A percentile compares a stretch with the other conserved stretches of the same genome.
Conservation (phyloP, 106 monocot species). For the Narthecium ossifragum region DNA sequence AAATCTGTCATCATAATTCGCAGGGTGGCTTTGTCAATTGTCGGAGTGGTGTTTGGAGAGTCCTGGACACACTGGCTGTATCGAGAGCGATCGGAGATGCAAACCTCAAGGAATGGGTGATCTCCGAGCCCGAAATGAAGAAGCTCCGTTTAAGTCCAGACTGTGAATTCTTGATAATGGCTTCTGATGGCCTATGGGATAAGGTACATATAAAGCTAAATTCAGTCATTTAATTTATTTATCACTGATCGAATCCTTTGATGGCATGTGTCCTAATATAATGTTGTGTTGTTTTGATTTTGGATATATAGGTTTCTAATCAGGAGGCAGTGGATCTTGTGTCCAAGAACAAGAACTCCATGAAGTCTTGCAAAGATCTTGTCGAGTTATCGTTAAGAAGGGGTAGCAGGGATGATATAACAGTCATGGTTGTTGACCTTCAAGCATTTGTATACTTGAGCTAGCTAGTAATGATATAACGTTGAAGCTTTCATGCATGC, state of each 20-base stretch:
- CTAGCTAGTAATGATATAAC: no score
- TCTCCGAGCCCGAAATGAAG: slow-evolving; percentile 52
- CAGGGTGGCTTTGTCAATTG: slow-evolving; percentile 74
- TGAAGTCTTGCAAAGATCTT: slow-evolving; percentile 50
- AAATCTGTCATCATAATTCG: no score
- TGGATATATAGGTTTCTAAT: slow-evolving; percentile 48
- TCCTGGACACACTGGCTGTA: slow-evolving; percentile 59
- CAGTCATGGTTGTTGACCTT: slow-evolving; percentile 72
- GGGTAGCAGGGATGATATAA: slow-evolving; percentile 64
- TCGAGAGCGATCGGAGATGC: slow-evolving; percentile 66
- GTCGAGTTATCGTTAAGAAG: slow-evolving; percentile 45
- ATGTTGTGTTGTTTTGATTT: not conserved
- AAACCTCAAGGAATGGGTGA: slow-evolving; percentile 74
- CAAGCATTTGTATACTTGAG: slow-evolving; percentile 27
- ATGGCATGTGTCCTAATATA: no score
- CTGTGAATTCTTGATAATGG: slow-evolving; percentile 52
- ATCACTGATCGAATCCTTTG: no score
- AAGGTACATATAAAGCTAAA: no score
- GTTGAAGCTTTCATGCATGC: no score
- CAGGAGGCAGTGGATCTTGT: slow-evolving; percentile 75
- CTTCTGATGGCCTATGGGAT: slow-evolving; percentile 80
- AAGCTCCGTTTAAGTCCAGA: slow-evolving; percentile 31
- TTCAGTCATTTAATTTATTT: no score
- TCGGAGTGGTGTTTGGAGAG: slow-evolving; percentile 66
- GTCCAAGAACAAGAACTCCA: slow-evolving; percentile 2